A percentile compares a stretch with the other conserved stretches of the same genome.
Evolutionary conservation across 768 basidiomycete genomes (phyloP).

Genomic region (Mycena floridula): DNA sequence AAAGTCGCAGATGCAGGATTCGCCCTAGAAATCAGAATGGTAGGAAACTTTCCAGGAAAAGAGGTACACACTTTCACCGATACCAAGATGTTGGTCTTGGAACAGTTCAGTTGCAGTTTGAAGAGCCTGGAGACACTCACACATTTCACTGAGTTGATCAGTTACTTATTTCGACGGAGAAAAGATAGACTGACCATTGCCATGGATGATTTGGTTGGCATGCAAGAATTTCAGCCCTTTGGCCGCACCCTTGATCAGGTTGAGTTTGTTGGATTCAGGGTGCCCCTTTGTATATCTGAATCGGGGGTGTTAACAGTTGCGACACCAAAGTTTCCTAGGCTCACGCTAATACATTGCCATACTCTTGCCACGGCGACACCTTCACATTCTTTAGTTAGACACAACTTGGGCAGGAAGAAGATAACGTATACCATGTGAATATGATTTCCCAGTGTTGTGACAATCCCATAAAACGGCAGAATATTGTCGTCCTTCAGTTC

Average conservation of each 20-base stretch:
- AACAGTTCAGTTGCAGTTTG: slow-evolving; percentile 3
- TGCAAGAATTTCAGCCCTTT: slow-evolving; percentile 56
- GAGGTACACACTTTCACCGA: slow-evolving; percentile 33
- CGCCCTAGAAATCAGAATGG: slow-evolving; percentile 27
- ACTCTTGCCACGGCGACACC: slow-evolving; percentile 61
- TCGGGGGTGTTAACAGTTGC: not conserved
- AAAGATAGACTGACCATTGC: slow-evolving; percentile 41
- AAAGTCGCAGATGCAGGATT: slow-evolving; percentile 57
- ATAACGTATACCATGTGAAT: slow-evolving; percentile 38
- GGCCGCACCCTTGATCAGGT: slow-evolving; percentile 47
- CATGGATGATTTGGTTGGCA: slow-evolving; percentile 44
- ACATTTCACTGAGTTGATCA: slow-evolving; percentile 43
- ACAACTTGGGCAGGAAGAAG: not conserved
- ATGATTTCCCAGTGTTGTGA: slow-evolving; percentile 43
- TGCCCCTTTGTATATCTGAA: slow-evolving; percentile 35
- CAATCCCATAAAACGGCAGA: slow-evolving; percentile 50
- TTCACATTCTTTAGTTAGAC: slow-evolving; percentile 12
- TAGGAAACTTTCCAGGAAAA: not conserved
- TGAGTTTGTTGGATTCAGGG: slow-evolving; percentile 31
- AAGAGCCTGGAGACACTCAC: slow-evolving; percentile 28
- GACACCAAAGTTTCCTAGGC: slow-evolving; percentile 8
- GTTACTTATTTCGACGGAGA: slow-evolving; percentile 5
- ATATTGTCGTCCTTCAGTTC: slow-evolving; percentile 45
- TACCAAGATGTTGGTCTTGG: slow-evolving; percentile 54
- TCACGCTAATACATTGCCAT: slow-evolving; percentile 50